These are phyloP conservation scores for Didymella arachidicola DNA, from an alignment of 2,329 filamentous ascomycete species.

Conservation along the genomic window DNA sequence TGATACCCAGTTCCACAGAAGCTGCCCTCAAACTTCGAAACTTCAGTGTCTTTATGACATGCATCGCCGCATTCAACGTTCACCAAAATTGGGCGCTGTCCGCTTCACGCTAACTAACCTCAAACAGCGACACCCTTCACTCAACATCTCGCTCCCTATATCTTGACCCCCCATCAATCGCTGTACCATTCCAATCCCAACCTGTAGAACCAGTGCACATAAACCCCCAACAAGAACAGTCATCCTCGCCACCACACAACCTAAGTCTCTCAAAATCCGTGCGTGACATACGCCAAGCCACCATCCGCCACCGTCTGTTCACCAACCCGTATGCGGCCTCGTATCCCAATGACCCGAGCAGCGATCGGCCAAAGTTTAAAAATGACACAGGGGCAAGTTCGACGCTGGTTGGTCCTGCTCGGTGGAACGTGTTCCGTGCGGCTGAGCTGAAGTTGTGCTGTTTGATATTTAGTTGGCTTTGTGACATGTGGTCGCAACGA, in stretches of 20 bases:
- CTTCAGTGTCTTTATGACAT: too few relatives aligned
- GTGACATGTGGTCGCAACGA: not conserved
- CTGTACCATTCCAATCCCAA: not conserved
- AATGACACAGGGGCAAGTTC: not conserved
- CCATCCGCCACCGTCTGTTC: not conserved
- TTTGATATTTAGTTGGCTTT: not conserved
- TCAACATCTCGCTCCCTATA: too few relatives aligned
- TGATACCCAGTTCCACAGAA: not conserved
- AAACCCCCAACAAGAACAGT: too few relatives aligned
- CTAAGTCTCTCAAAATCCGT: not conserved
- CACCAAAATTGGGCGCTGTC: too few relatives aligned
- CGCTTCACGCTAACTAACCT: too few relatives aligned
- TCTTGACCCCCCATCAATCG: not conserved
- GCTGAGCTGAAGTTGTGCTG: not conserved
- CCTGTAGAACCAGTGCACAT: too few relatives aligned
- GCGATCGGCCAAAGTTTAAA: conserved; percentile 6
- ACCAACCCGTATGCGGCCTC: not conserved
- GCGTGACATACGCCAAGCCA: conserved; percentile 16
- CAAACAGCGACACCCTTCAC: too few relatives aligned
- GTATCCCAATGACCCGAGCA: not conserved
- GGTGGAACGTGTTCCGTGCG: not conserved
- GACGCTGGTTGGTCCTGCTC: not conserved
- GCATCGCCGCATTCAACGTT: too few relatives aligned
- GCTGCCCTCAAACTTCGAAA: not conserved
- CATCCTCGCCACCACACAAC: not conserved